Evolutionary conservation across 345 rosid species (phyloP), one percentile per base, ranked within the genome.

Genomic region (Gossypium anomalum): DNA sequence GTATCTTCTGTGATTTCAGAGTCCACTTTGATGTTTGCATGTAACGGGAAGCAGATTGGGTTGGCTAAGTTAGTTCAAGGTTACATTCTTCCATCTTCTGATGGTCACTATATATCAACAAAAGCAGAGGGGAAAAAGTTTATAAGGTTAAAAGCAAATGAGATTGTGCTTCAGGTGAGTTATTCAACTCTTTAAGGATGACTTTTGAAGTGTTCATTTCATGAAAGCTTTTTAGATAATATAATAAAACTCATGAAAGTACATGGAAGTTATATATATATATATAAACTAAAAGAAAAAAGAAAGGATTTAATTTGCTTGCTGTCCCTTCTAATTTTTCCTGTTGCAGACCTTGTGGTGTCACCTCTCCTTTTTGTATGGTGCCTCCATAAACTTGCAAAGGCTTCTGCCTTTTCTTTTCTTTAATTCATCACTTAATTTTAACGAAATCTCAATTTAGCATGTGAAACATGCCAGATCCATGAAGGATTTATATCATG

Each of bases 21-120:
- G 82, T 95, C 98, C 73, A 88, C 94, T 83, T 85, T 95, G 93
- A 78, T 91, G 92, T 95, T 85, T 86, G 93, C 92, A 80, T 87
- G 89, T 78, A 86, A 89, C 78, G 98, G 97, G 47, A 84, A 74
- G 77, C 98, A 88, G 77, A 88, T 95, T 82, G 88, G 94, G 70
- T 79, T 93, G 80, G 96, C 97, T 43, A 95, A 88, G 90, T 85
- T 95, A 87, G 83, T 89, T 76, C 96, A 89, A 82, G 93, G 98
- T 57, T 88, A 87, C 80, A 88, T 84, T 56, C 90, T 83, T 75
- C 85, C 97, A 72, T 83, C 83, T 65, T 79, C 90, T 67, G 94
- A 85, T 88, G 98, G 97, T 70, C 93, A 90, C 79, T 95, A 88
- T 82, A 86, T 93, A 74, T 80, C 91, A 53, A 95, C 99, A 57